Evolutionary conservation across 306 rosid genomes (phyloP), one percentile per base, ranked within the genome.

Genomic region (Phaseolus lunatus): DNA sequence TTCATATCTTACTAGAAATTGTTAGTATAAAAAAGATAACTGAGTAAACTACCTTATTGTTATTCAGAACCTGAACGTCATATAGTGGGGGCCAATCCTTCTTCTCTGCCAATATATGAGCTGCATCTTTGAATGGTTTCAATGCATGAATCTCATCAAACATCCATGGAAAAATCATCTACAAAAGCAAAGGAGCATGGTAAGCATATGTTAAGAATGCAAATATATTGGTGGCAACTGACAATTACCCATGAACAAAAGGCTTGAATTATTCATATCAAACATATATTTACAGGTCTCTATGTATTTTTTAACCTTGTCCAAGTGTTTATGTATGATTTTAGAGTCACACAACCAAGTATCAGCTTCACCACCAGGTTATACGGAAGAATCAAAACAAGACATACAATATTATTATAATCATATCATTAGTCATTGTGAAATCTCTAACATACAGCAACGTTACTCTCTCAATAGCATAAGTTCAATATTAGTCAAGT

Each of bases 121-220:
- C 96, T 48, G 75, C 92, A 15, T 89, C 94, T 88, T 89, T 95
- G 85, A 95, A 87, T 45, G 75, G 82, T 79, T 74, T 92, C 85
- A 92, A 80, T 82, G 89, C 89, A 77, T 92, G 92, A 83, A 95
- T 81, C 89, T 95, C 99, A 75, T 92, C 99, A 74, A 95, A 92
- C 96, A 95, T 92, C 99, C 99, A 95, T 18, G 94, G 97, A 81
- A 92, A 95, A 67, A 92, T 85, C 97, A 92, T 92, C 97, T 95
- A 86, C 52, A 75, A 59, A 47, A 78, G 86, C 57, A 72, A 83
- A 44, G 31, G 66, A 65, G 23, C 76, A 67, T 19, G 20, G 67
- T 75, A 62, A 72, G 71, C 54, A 45, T 20, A 11, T 39, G 44
- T 39, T 39, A 39, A 9, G 12, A 39, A 39, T 13, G 45, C 71